Conservation (phyloP, 208 protist species). For the Trypanosoma cruzi region DNA sequence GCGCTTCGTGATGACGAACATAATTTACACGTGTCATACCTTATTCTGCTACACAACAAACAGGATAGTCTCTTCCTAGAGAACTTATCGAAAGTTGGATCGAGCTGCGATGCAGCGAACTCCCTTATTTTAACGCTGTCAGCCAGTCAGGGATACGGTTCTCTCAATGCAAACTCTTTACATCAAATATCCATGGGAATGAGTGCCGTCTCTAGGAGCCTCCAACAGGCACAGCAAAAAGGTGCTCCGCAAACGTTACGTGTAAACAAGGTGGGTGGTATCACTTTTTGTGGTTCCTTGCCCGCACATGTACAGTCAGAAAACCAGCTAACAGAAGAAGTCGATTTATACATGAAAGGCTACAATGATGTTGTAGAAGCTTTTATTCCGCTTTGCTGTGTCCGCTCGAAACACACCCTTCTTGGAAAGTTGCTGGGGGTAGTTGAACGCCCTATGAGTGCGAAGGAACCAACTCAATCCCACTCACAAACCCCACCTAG, state of each 20-base stretch:
- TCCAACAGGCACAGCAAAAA: slow-evolving; percentile 50
- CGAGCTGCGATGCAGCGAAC: slow-evolving; percentile 45
- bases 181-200: slow-evolving; percentile 44
- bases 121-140: slow-evolving; percentile 60
- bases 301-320: slow-evolving; percentile 36
- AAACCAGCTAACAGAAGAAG: slow-evolving; percentile 16
- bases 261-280: slow-evolving; percentile 11
- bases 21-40: slow-evolving; percentile 80
- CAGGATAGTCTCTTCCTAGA: slow-evolving; percentile 54
- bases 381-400: slow-evolving; percentile 53
- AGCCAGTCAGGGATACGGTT: slow-evolving; percentile 73
- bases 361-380: slow-evolving; percentile 69
- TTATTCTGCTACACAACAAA: slow-evolving; percentile 70
- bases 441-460: slow-evolving; percentile 43
- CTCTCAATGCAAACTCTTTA: slow-evolving; percentile 82
- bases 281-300: slow-evolving; percentile 39
- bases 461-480: neutral
- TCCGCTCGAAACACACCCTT: slow-evolving; percentile 48
- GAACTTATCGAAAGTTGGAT: slow-evolving; percentile 37
- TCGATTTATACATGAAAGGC: slow-evolving; percentile 61
- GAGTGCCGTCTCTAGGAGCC: slow-evolving; percentile 1
- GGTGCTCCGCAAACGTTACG: slow-evolving; percentile 13
- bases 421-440: slow-evolving; percentile 59
- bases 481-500: neutral
- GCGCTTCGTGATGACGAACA: slow-evolving; percentile 68